phyloP scores from a whole-genome alignment of 768 basidiomycete genomes.

The Boletus tomentosulus region DNA sequence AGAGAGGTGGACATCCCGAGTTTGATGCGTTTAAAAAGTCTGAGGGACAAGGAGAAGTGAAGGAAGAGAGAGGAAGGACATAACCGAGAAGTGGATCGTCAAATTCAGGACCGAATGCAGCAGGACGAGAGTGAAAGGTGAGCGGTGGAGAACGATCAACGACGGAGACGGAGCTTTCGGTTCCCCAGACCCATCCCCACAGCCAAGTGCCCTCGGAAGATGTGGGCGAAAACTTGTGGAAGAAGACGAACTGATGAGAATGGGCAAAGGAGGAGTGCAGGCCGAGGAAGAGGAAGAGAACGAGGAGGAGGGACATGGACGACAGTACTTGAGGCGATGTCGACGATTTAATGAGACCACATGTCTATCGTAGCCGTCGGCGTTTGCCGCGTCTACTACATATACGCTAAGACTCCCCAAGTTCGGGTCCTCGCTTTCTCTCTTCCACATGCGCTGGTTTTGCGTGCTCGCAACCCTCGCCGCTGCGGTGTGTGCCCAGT shows the following conservation, averaged over 20 bases:
- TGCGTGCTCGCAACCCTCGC: slow-evolving; percentile 15
- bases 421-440: slow-evolving; percentile 1
- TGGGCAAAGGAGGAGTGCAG: background rate
- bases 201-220: slow-evolving; percentile 46
- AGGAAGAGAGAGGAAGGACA: slow-evolving; percentile 66
- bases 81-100: slow-evolving; percentile 65
- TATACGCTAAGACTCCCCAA: background rate
- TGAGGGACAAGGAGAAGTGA: slow-evolving; percentile 48
- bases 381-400: slow-evolving; percentile 7
- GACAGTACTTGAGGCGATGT: no score
- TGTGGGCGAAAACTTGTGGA: slow-evolving; percentile 39
- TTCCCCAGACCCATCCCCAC: slow-evolving; percentile 68
- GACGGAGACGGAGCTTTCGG: slow-evolving; percentile 67
- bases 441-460: slow-evolving; percentile 20
- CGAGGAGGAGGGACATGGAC: slow-evolving; percentile 12
- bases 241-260: slow-evolving; percentile 5
- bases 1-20: slow-evolving; percentile 67
- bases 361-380: slow-evolving; percentile 2
- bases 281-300: slow-evolving; percentile 4
- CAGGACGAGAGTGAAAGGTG: slow-evolving; percentile 66
- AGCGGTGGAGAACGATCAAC: slow-evolving; percentile 72
- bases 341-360: background rate
- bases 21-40: slow-evolving; percentile 30
- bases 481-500: background rate
- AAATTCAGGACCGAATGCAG: slow-evolving; percentile 74